These are phyloP conservation scores for Russula lepida DNA, from an alignment of 768 basidiomycete genomes.

Conservation along the genomic window DNA sequence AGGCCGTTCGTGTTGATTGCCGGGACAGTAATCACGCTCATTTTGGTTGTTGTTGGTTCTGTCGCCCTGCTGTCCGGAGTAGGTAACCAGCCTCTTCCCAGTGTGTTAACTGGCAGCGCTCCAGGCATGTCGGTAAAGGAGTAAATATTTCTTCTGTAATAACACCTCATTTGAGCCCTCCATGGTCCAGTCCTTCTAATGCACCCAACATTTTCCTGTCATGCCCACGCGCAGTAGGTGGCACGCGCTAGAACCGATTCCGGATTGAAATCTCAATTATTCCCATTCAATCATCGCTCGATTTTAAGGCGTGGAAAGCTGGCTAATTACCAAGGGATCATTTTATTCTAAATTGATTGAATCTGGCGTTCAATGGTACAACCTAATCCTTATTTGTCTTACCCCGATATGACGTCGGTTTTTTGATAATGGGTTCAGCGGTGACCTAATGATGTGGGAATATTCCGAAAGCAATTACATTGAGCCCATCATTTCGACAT, in stretches of 20 bases:
- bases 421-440: not conserved
- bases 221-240: not conserved
- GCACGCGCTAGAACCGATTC: too few relatives aligned
- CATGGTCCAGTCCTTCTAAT: not conserved
- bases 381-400: not conserved
- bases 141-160: not conserved
- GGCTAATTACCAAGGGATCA: not conserved
- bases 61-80: conserved; percentile 57
- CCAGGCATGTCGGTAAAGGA: conserved; percentile 16
- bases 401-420: not conserved
- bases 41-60: conserved; percentile 60
- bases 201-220: not conserved
- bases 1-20: conserved; percentile 70
- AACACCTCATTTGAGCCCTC: not conserved
- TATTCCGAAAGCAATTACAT: not conserved
- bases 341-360: not conserved
- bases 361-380: not conserved
- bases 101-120: conserved; percentile 58
- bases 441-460: not conserved
- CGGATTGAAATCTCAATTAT: not conserved
- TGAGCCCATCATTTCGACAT: not conserved
- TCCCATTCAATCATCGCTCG: not conserved
- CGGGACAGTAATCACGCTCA: conserved; percentile 56
- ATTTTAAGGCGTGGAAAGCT: not conserved
- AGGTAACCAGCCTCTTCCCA: conserved; percentile 59